Evolutionary conservation across 2,329 filamentous ascomycete species (phyloP).

Genomic region (Stemphylium beticola): DNA sequence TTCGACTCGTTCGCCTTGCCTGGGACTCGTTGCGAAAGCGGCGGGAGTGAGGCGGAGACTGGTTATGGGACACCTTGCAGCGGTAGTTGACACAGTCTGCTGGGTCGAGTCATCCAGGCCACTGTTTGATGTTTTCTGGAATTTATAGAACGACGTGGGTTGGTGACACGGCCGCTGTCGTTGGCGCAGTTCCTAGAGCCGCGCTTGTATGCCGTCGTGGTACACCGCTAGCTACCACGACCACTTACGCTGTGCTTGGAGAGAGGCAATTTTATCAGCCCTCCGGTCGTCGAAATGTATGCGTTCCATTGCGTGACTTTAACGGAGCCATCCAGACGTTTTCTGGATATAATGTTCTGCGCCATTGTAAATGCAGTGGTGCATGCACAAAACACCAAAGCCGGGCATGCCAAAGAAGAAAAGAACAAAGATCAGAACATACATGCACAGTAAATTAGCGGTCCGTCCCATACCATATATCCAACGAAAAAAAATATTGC

Average conservation of each 20-base stretch:
- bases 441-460: not conserved
- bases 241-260: not conserved
- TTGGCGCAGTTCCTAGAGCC: not conserved
- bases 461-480: not conserved
- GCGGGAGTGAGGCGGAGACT: not conserved
- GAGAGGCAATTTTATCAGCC: too few species aligned
- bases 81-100: not conserved
- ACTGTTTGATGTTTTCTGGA: too few species aligned
- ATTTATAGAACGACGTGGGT: not conserved
- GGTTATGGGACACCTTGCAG: not conserved
- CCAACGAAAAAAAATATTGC: not conserved
- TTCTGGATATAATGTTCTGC: too few species aligned
- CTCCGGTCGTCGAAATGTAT: too few species aligned
- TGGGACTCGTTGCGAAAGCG: slow-evolving; percentile 6
- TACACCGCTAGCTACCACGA: not conserved
- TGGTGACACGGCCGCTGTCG: not conserved
- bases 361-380: too few species aligned
- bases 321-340: too few species aligned
- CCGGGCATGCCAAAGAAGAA: not conserved
- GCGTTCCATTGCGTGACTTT: too few species aligned
- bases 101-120: not conserved
- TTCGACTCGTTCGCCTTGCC: slow-evolving; percentile 3
- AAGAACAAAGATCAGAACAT: not conserved
- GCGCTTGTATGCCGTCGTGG: not conserved
- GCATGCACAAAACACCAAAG: not conserved